phyloP scores from a whole-genome alignment of 208 protist genomes.

The Acanthamoeba triangularis region DNA sequence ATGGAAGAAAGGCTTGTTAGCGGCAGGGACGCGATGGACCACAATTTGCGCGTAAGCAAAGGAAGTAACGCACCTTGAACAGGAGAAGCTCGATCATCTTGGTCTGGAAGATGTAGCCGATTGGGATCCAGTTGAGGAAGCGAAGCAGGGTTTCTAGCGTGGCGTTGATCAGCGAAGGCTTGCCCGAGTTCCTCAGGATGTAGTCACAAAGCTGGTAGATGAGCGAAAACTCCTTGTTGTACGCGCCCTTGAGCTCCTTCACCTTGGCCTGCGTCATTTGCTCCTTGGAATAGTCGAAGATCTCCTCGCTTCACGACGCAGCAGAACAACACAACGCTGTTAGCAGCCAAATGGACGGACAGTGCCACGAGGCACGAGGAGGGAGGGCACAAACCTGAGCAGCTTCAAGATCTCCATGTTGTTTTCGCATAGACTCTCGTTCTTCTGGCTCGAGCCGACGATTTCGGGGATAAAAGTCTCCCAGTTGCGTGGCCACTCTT shows the following conservation, averaged over 20 bases:
- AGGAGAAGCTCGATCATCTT: slow-evolving; percentile 91
- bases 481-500: slow-evolving; percentile 99
- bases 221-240: slow-evolving; percentile 96
- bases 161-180: slow-evolving; percentile 86
- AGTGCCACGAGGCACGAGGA: not conserved
- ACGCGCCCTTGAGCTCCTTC: slow-evolving; percentile 96
- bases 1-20: not conserved
- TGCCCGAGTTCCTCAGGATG: slow-evolving; percentile 88
- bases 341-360: not conserved
- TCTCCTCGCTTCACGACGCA: slow-evolving; percentile 94
- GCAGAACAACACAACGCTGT: not conserved
- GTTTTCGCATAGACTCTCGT: slow-evolving; percentile 98
- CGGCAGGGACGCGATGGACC: too few relatives aligned
- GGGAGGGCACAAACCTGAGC: slow-evolving; percentile 91
- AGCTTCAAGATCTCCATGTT: slow-evolving; percentile 98
- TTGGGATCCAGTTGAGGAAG: slow-evolving; percentile 95
- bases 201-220: slow-evolving; percentile 97
- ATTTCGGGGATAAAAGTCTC: slow-evolving; percentile 98
- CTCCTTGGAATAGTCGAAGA: slow-evolving; percentile 98
- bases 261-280: slow-evolving; percentile 98
- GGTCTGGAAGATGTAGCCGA: slow-evolving; percentile 96
- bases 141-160: slow-evolving; percentile 92
- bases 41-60: not conserved
- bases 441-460: slow-evolving; percentile 94
- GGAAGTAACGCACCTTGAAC: slow-evolving; percentile 88